Base-by-base conservation (phyloP, 495 filamentous ascomycete species). In the Trichocladium uniseriatum region DNA sequence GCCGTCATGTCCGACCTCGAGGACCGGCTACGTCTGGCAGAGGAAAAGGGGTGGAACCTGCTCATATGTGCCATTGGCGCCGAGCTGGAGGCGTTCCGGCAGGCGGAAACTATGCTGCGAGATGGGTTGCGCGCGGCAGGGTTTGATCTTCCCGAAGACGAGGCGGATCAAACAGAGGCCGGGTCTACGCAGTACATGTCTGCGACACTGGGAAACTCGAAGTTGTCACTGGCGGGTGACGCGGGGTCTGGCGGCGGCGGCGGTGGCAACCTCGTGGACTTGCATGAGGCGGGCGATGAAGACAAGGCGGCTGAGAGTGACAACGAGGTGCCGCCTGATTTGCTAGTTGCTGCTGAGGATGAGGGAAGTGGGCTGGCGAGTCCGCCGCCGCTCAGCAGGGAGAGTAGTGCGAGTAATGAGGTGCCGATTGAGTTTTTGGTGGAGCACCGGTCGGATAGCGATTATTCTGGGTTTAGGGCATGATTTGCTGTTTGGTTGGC, bases 61-160 rank as follows among this genome's bases (percentile, higher is more conserved):
- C 72, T 98, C 20, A 79, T 95, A 19, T 91, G 84, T 49, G 89
- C 86, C 49, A 82, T 96, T 50, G 84, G 89, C 4, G 87, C 92
- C 1, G 92, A 98, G 58, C 62, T 95, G 4, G 85, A 91, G 55
- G 90, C 94, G 7, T 79, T 95, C 45, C 72, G 66, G 43, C 81
- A 89, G 57, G 86, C 83, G 9, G 73, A 77, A 47, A 67, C 67
- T 2, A 74, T 94, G 53, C 68, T 97, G 42, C 66, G 75, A 28
- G 72, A 68, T 15, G 72, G 70, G 2, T 63, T 87, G 11, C 58
- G 61, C 3, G 44, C 43, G 11, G 55, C 59, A 1, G 60, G 61
- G 1, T 64, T 65, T 29, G 59, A 45, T 24, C 6, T 6, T 27
- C 5, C 18, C 10, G 18, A 24, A 43, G 29, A 45, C 0, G 43